Base-by-base conservation (phyloP, 2,329 filamentous ascomycete species). In the Cadophora sp. region DNA sequence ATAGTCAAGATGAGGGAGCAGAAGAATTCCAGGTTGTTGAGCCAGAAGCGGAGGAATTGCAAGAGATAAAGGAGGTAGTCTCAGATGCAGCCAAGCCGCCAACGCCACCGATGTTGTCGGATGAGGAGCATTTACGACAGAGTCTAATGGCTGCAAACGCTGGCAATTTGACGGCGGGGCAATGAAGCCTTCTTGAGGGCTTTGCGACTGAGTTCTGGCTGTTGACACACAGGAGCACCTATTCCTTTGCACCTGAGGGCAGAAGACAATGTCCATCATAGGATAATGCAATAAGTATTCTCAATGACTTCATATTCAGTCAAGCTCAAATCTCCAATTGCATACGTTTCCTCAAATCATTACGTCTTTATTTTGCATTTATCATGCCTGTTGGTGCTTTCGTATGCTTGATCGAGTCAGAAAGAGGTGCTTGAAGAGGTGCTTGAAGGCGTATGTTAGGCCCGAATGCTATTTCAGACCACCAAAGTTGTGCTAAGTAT, bases 101-200 rank as follows among this genome's bases (percentile, higher is more conserved):
- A 4, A 43, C 24, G 29, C 56, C 48, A 43, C 31, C 46, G 5
- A 40, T 37, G n/a, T 19, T 60, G 12, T 50, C 48, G 26, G 58
- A 66, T 31, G 64, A 66, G 2, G 56, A 61, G 22, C 27, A 66
- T 34, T 31, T 62, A 22, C 46, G 56, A 27, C 56, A 62, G 56
- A 60, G 43, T 14, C 46, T 66, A 31, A 43, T 66, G 43, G 26
- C 61, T 68, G 58, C 68, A 55, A 62, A 63, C 43, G 48, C 61
- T 26, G 29, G 48, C 7, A 26, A 27, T 11, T 12, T 29, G 16
- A 62, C 83, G 85, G 26, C 51, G 5, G 51, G 3, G 12, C 16
- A 55, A 19, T 55, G 26, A 31, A 4, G 1, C 4, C 4, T 6
- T 19, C 27, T 31, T 27, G 1, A 31, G 26, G 51, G 2, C 12